A percentile compares a stretch with the other conserved stretches of the same genome.
Conservation (phyloP, 208 protist species). For the Leishmania mexicana region DNA sequence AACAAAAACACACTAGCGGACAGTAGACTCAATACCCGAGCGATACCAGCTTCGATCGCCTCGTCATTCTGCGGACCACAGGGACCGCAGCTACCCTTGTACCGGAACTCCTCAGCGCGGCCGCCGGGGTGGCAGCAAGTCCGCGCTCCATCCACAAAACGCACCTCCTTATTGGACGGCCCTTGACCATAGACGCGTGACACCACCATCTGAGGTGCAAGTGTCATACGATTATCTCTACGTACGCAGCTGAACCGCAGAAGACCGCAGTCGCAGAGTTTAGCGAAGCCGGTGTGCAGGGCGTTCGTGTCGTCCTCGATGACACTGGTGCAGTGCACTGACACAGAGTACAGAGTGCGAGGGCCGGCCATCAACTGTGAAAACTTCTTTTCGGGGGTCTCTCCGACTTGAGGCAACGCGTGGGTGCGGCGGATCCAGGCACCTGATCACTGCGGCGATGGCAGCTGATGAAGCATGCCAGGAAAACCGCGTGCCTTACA, state of each 20-base stretch:
- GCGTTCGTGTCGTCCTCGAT: constrained; percentile 66
- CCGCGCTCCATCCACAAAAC: constrained; percentile 67
- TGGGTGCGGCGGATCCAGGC: constrained; percentile 9
- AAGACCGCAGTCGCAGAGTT: constrained; percentile 85
- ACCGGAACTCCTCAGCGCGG: constrained; percentile 75
- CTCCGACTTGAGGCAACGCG: constrained; percentile 38
- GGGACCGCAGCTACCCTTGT: constrained; percentile 10
- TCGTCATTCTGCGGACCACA: constrained; percentile 5
- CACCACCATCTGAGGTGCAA: constrained; percentile 81
- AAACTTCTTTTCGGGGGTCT: constrained; percentile 36
- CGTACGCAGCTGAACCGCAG: constrained; percentile 85
- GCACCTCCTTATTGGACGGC: constrained; percentile 63
- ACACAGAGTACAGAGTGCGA: constrained; percentile 28
- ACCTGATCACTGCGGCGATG: constrained; percentile 11
- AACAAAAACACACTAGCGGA: background rate
- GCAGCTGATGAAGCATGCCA: constrained; percentile 62
- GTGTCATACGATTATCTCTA: constrained; percentile 91
- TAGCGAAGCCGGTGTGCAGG: constrained; percentile 92
- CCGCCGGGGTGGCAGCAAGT: constrained; percentile 66
- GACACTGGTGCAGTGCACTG: constrained; percentile 21
- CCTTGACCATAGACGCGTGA: constrained; percentile 67
- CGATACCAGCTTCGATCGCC: background rate
- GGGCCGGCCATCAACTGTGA: constrained; percentile 43
- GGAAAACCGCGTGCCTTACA: constrained; percentile 65
- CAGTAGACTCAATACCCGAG: background rate